These are phyloP conservation scores for Bimuria novae-zelandiae DNA, from an alignment of 2,329 filamentous ascomycete species.

Conservation along the genomic window DNA sequence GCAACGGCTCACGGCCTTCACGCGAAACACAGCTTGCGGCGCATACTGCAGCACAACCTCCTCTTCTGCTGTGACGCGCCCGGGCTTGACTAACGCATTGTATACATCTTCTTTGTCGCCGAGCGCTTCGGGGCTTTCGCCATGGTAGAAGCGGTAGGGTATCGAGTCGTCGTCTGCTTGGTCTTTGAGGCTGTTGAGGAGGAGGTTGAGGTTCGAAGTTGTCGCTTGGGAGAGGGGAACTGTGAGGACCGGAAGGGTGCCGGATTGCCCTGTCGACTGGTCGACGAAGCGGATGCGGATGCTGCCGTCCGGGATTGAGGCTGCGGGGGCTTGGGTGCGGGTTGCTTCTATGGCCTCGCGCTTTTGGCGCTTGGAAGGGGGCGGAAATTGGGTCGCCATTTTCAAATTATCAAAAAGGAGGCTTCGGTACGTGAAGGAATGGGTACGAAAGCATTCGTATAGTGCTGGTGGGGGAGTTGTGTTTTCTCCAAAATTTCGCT, in stretches of 20 bases:
- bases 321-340: constrained; percentile 72
- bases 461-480: constrained; percentile 2
- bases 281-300: constrained; percentile 89
- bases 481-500: constrained; percentile 26
- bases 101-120: constrained; percentile 54
- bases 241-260: constrained; percentile 68
- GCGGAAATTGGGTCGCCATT: constrained; percentile 84
- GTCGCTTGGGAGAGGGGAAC: constrained; percentile 83
- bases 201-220: constrained; percentile 85
- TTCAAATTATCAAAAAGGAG: not conserved
- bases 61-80: constrained; percentile 60
- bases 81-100: constrained; percentile 46
- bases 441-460: not conserved
- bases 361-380: constrained; percentile 85
- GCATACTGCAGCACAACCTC: constrained; percentile 66
- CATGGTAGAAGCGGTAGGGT: constrained; percentile 69
- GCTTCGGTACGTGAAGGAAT: not conserved
- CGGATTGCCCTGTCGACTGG: constrained; percentile 70
- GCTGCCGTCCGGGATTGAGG: constrained; percentile 70
- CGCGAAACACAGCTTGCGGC: constrained; percentile 91
- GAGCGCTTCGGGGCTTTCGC: constrained; percentile 47
- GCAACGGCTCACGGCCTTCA: constrained; percentile 88
- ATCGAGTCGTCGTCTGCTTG: constrained; percentile 63
- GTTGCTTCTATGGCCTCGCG: constrained; percentile 73
- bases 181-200: constrained; percentile 82